A percentile compares a stretch with the other conserved stretches of the same genome.
Evolutionary conservation across 2,329 filamentous ascomycete species (phyloP).

Genomic region (Trichoderma brevicompactum): DNA sequence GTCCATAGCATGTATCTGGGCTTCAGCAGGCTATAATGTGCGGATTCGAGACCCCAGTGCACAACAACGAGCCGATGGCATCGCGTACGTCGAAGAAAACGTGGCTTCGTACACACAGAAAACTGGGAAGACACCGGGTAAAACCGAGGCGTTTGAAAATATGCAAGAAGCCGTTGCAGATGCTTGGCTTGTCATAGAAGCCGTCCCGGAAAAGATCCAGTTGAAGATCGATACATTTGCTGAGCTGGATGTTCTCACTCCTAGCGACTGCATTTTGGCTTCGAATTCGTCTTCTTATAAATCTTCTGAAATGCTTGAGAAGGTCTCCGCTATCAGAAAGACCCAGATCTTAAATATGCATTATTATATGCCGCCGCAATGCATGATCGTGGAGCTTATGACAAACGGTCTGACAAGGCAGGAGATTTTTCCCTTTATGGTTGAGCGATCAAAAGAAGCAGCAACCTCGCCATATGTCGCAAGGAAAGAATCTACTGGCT

Average conservation of each 20-base stretch:
- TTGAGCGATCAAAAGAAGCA: conserved; percentile 44
- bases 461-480: conserved; percentile 49
- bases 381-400: conserved; percentile 58
- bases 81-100: conserved; percentile 47
- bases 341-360: conserved; percentile 54
- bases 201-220: conserved; percentile 54
- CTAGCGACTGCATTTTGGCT: conserved; percentile 52
- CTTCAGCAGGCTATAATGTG: conserved; percentile 49
- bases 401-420: conserved; percentile 50
- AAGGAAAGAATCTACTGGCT: conserved; percentile 54
- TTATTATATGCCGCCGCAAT: conserved; percentile 55
- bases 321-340: conserved; percentile 45
- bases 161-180: conserved; percentile 47
- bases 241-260: conserved; percentile 49
- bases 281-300: conserved; percentile 59
- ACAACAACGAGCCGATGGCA: conserved; percentile 43
- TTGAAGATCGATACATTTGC: conserved; percentile 55
- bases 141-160: conserved; percentile 41
- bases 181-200: conserved; percentile 60
- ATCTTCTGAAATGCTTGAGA: conserved; percentile 52
- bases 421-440: conserved; percentile 52
- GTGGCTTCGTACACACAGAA: conserved; percentile 38
- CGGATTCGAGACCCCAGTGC: conserved; percentile 48
- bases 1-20: conserved; percentile 46
- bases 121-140: conserved; percentile 34